Evolutionary conservation across 78 protist species (phyloP).

Genomic region (Dictyostelium intermedium): DNA sequence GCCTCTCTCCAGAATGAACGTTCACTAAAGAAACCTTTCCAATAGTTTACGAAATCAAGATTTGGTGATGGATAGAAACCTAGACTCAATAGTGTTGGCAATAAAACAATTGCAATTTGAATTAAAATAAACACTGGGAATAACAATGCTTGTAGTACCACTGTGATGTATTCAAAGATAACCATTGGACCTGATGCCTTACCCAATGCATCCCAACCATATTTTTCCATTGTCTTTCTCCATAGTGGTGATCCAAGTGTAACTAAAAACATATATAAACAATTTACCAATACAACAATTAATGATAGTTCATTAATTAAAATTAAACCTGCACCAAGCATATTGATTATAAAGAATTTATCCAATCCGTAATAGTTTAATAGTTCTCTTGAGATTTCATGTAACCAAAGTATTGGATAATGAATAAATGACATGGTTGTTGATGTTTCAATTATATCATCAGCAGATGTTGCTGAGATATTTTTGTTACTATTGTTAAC

Average conservation of each 20-base stretch:
- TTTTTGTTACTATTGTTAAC: no score
- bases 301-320: constrained; percentile 42
- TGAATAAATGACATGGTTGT: not conserved
- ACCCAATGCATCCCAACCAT: constrained; percentile 45
- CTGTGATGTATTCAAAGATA: constrained; percentile 32
- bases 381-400: not conserved
- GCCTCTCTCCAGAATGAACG: constrained; percentile 36
- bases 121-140: constrained; percentile 56
- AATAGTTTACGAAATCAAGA: not conserved
- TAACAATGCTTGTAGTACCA: constrained; percentile 15
- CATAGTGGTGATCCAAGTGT: constrained; percentile 73
- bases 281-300: not conserved
- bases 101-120: constrained; percentile 8
- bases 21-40: constrained; percentile 22
- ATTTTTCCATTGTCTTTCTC: not conserved
- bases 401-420: not conserved
- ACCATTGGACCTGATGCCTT: constrained; percentile 60
- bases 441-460: not conserved
- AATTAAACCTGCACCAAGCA: not conserved
- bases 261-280: constrained; percentile 40
- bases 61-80: constrained; percentile 1
- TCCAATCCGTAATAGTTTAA: constrained; percentile 36
- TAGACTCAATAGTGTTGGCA: constrained; percentile 30
- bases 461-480: not conserved
- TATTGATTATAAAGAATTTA: constrained; percentile 32